A percentile compares a stretch with the other conserved stretches of the same genome.
phyloP scores from a whole-genome alignment of 148 eudicot species.

The Silene uniflora region DNA sequence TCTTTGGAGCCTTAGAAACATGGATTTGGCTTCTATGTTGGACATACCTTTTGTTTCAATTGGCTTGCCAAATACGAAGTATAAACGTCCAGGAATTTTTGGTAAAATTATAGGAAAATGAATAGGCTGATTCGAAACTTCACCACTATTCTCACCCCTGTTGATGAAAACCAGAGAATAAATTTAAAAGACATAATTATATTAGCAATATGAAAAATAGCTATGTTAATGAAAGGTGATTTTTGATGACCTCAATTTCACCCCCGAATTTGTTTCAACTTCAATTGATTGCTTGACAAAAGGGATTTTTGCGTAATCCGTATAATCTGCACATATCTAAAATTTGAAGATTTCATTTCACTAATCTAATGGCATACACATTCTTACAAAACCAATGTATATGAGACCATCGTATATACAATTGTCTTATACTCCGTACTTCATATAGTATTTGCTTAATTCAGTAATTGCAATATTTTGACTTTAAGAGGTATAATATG shows the following conservation, averaged over 20 bases:
- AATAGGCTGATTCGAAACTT: conserved; percentile 50
- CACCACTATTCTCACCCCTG: conserved; percentile 43
- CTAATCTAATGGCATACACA: too few species aligned
- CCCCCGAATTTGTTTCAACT: conserved; percentile 28
- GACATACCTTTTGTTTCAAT: conserved; percentile 61
- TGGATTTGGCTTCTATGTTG: not conserved
- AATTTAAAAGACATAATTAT: not conserved
- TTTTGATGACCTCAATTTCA: conserved; percentile 40
- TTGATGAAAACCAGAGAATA: not conserved
- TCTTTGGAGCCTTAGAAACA: too few species aligned
- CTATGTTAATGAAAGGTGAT: not conserved
- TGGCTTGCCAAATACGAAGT: conserved; percentile 67
- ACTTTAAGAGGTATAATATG: too few species aligned
- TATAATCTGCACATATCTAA: conserved; percentile 44
- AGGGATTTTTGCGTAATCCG: conserved; percentile 53
- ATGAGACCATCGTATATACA: too few species aligned
- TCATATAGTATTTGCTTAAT: too few species aligned
- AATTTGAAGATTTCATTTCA: not conserved
- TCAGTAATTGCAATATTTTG: too few species aligned
- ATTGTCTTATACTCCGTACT: too few species aligned
- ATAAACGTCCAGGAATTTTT: conserved; percentile 72
- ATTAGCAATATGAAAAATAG: too few species aligned
- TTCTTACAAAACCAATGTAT: too few species aligned
- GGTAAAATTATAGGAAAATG: conserved; percentile 51
- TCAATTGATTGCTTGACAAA: conserved; percentile 33